Conservation (phyloP, 805 yeast genomes). For the Zygosaccharomyces gambellarensis region DNA sequence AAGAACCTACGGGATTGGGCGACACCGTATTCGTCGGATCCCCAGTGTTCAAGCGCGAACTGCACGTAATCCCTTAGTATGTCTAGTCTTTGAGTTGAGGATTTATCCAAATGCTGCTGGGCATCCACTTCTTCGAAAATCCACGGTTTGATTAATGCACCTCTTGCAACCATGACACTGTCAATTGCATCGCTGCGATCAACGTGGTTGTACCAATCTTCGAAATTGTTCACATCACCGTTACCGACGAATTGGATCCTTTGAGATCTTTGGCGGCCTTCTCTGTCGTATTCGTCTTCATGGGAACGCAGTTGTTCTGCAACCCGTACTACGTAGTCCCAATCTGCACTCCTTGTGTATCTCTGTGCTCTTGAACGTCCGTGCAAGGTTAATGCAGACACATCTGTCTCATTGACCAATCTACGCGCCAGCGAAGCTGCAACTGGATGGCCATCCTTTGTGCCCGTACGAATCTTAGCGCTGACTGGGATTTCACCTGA, state of each 20-base stretch:
- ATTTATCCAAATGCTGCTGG: conserved; percentile 83
- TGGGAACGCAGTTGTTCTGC: conserved; percentile 62
- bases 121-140: conserved; percentile 92
- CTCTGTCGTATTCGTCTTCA: conserved; percentile 54
- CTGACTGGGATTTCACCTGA: conserved; percentile 91
- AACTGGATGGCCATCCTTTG: conserved; percentile 76
- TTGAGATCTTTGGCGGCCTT: conserved; percentile 49
- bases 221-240: conserved; percentile 84
- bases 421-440: conserved; percentile 75
- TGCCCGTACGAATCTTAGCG: conserved; percentile 88
- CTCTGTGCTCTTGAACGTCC: conserved; percentile 97
- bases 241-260: conserved; percentile 86
- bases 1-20: conserved; percentile 81
- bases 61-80: conserved; percentile 63
- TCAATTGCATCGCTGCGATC: conserved; percentile 61
- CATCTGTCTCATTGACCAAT: conserved; percentile 70
- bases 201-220: conserved; percentile 80
- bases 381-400: conserved; percentile 87
- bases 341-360: conserved; percentile 84
- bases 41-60: conserved; percentile 94
- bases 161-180: conserved; percentile 95
- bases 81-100: conserved; percentile 83
- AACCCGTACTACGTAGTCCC: conserved; percentile 79
- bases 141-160: conserved; percentile 98
- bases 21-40: conserved; percentile 92